These are phyloP conservation scores for Vanrija sp. DNA, from an alignment of 1,284 basidiomycete genomes.

Conservation along the genomic window DNA sequence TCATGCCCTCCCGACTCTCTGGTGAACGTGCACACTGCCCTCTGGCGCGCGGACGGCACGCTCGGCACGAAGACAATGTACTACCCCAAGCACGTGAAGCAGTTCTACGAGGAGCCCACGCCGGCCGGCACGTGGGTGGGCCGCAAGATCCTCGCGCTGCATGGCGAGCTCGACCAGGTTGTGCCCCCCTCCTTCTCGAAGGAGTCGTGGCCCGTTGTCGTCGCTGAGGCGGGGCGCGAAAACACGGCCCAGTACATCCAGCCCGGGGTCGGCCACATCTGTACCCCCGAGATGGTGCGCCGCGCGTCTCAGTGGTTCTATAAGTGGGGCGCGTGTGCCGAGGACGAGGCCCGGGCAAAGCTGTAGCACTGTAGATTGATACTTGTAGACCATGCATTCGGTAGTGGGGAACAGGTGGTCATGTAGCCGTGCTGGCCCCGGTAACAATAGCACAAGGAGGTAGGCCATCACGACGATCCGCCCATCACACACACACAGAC, in stretches of 20 bases:
- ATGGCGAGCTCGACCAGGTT: constrained; percentile 51
- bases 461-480: too few species aligned
- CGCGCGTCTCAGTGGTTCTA: constrained; percentile 44
- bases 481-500: too few species aligned
- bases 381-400: too few species aligned
- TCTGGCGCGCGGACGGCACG: not conserved
- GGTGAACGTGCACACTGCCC: constrained; percentile 4
- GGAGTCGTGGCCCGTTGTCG: constrained; percentile 1
- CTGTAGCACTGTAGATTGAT: not conserved
- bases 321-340: constrained; percentile 23
- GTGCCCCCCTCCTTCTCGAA: constrained; percentile 33
- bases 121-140: constrained; percentile 52
- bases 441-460: too few species aligned
- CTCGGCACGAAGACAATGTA: not conserved
- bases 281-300: constrained; percentile 44
- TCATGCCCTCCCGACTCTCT: constrained; percentile 9
- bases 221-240: constrained; percentile 42
- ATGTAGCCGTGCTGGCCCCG: too few species aligned
- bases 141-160: constrained; percentile 66
- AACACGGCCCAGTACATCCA: constrained; percentile 22
- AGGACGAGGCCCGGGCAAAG: not conserved
- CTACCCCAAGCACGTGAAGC: constrained; percentile 2
- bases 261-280: constrained; percentile 8
- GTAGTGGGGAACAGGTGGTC: too few species aligned
- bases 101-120: constrained; percentile 3